Evolutionary conservation across 331 rosid species (phyloP).

Genomic region (Stylosanthes scabra): DNA sequence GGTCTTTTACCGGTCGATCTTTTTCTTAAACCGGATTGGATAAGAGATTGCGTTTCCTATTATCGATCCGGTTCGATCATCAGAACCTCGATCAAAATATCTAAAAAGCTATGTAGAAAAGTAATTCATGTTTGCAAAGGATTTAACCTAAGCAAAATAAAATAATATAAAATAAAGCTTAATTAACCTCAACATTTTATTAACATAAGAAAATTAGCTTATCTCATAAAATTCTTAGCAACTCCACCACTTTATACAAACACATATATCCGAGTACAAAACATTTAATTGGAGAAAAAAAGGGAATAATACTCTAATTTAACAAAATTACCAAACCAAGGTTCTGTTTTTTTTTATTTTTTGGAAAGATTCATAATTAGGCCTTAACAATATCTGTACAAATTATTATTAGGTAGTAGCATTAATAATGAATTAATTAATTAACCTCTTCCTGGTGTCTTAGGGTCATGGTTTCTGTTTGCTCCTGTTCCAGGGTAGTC

Average conservation of each 20-base stretch:
- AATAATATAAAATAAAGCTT: no score
- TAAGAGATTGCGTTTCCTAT: no score
- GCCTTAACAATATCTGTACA: constrained; percentile 10
- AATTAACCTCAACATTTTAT: no score
- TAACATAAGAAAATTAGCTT: no score
- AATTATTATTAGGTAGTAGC: background rate
- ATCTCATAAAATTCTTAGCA: no score
- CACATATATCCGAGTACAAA: constrained; percentile 22
- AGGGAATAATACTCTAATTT: constrained; percentile 34
- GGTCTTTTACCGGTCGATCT: no score
- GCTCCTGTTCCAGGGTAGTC: constrained; percentile 78
- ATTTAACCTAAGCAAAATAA: background rate
- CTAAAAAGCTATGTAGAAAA: background rate
- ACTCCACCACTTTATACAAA: background rate
- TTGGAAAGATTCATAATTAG: background rate
- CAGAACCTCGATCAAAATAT: no score
- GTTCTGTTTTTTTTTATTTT: background rate
- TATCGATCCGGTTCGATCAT: no score
- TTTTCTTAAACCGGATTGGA: no score
- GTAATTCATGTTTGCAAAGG: background rate
- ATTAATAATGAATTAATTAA: background rate
- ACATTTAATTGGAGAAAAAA: constrained; percentile 3
- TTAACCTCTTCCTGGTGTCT: constrained; percentile 56
- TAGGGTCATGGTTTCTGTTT: constrained; percentile 67
- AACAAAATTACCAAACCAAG: constrained; percentile 11